Evolutionary conservation across 139 green algal species (phyloP).

Genomic region (Chlorella sp.): DNA sequence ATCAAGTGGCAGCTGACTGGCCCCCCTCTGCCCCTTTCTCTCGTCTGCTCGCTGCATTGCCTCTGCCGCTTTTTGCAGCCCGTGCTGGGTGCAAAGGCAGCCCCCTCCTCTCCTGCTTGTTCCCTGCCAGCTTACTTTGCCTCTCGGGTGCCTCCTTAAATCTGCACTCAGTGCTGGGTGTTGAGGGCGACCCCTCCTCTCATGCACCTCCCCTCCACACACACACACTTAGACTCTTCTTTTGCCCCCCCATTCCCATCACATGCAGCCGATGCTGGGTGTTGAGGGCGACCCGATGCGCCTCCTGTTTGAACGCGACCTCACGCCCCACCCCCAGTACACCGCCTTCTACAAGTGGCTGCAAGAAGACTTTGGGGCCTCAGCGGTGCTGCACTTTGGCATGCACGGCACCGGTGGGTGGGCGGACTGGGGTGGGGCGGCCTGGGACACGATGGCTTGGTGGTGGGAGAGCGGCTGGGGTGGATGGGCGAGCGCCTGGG

Average conservation of each 20-base stretch:
- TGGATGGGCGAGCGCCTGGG: too few species aligned
- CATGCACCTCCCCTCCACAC: not conserved
- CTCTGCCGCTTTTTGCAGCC: not conserved
- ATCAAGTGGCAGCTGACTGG: too few species aligned
- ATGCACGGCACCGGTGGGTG: slow-evolving; percentile 93
- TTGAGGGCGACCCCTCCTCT: not conserved
- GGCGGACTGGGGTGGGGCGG: slow-evolving; percentile 63
- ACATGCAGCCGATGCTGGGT: slow-evolving; percentile 84
- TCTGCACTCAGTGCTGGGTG: too few species aligned
- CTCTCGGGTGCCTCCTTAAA: not conserved
- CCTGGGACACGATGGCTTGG: not conserved
- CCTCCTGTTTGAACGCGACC: slow-evolving; percentile 96
- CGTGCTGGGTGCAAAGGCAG: not conserved
- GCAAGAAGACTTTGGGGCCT: slow-evolving; percentile 75
- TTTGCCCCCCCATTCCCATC: not conserved
- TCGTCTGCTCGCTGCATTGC: not conserved
- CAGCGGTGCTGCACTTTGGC: slow-evolving; percentile 96
- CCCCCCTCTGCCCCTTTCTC: not conserved
- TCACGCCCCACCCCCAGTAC: slow-evolving; percentile 98
- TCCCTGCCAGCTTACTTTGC: not conserved
- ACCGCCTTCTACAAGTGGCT: slow-evolving; percentile 91
- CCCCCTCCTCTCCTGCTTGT: not conserved
- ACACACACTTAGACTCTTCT: not conserved
- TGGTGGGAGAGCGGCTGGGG: too few species aligned
- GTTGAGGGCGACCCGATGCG: slow-evolving; percentile 98